Percentiles rank a stretch among this genome's conserved stretches.
Conservation (phyloP, 331 rosid species). For the Cucumis variabilis region DNA sequence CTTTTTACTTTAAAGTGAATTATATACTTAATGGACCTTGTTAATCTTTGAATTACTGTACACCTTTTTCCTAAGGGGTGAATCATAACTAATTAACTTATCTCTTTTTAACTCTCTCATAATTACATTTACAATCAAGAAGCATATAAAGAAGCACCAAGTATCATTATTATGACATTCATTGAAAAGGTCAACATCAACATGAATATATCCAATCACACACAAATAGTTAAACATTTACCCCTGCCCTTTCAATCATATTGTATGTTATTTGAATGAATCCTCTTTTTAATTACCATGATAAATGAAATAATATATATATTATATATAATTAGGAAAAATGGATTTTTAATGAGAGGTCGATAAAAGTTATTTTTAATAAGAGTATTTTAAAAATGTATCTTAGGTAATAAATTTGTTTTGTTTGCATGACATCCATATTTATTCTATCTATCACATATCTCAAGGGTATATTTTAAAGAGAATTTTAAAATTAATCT, state of each 20-base stretch:
- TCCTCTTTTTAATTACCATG: neutral
- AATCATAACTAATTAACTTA: constrained; percentile 12
- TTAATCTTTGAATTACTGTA: neutral
- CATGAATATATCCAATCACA: neutral
- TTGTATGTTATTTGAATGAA: no score
- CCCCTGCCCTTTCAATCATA: neutral
- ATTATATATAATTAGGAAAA: no score
- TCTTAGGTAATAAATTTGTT: no score
- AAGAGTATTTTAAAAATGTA: no score
- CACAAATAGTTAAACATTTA: no score
- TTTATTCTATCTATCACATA: no score
- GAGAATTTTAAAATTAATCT: no score
- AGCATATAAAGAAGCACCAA: neutral
- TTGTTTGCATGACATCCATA: no score
- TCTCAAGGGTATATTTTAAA: no score
- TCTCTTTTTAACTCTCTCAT: constrained; percentile 5
- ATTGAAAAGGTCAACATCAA: neutral
- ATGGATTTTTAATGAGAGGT: neutral
- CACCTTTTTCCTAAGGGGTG: neutral
- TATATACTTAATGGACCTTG: constrained; percentile 17
- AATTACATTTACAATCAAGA: neutral
- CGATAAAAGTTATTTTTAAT: no score
- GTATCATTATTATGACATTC: neutral
- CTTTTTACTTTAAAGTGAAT: constrained; percentile 18
- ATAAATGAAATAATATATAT: neutral